Base-by-base conservation (phyloP, 768 basidiomycete genomes). In the Boletus coccyginus region DNA sequence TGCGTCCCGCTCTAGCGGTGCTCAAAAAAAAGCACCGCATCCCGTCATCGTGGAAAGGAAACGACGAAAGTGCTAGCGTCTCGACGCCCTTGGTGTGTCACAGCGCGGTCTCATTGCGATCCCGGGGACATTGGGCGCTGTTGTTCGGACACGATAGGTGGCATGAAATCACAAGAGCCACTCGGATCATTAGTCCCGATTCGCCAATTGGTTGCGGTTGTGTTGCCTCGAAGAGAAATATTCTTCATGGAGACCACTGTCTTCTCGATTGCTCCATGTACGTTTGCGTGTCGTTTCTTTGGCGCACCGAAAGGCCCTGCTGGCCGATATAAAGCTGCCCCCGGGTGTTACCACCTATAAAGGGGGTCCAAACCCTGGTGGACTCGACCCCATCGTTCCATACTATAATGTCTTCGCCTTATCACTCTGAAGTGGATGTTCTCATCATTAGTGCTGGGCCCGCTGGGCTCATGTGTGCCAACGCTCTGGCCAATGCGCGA, bases 1-100 rank as follows among this genome's bases (percentile, higher is more conserved):
- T 27, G 27, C 27, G 21, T 27, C 27, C 27, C 27, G 27, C 27
- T 27, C 6, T 27, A 27, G 6, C 27, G 27, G 27, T 38, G 82
- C 94, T 55, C 81, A 80, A 56, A 85, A 90, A 5, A 94, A n/a
- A 4, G 27, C 27, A 27, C 27, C 5, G 27, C 27, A 27, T 27
- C 27, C 27, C 27, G 27, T 27, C 27, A 27, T 32, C 53, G 53
- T 62, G 61, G 61, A 59, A 62, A 58, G 19, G 19, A 47, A 53
- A 21, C 16, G 49, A 54, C 47, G 19, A 46, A 59, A 52, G 38
- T 7, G 32, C 52, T 24, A 42, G 35, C 13, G 41, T 50, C 27
- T 35, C n/a, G 35, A 27, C 39, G 7, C 7, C 35, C 24, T 49
- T 8, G 9, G 24, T 12, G 11, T 31, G 33, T 51, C 31, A 29